Base-by-base conservation (phyloP, 2,329 filamentous ascomycete genomes). In the Aspergillus fructus region DNA sequence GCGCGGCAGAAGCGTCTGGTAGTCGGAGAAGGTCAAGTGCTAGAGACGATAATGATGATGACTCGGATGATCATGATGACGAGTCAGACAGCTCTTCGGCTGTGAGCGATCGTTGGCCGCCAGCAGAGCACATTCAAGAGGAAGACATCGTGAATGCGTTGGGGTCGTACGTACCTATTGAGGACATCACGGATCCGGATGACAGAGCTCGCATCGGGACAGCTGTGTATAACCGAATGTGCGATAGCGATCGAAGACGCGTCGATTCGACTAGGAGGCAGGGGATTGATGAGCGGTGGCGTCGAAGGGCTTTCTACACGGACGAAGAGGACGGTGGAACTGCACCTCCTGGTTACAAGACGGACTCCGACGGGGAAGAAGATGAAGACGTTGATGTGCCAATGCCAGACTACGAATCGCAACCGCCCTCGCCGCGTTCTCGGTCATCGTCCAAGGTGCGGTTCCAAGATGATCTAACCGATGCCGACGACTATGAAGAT, bases 301-400 rank as follows among this genome's bases (percentile, higher is more conserved):
- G 84, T 66, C 83, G 89, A 58, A 82, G 91, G 46, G 85, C 88
- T 40, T 96, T 94, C 66, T 96, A 94, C 66, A 83, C 91, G 0
- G 91, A 96, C 57, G 89, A 92, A 72, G 91, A 96, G 76, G 91
- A 96, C 71, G 91, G 91, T 2, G 83, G 84, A 9, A 70, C 74
- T n/a, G 79, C 84, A 2, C 89, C 89, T 0, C 78, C 83, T 6
- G 85, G 84, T 24, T 92, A 87, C 53, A 66, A 72, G 34, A 73
- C 72, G 41, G 74, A 77, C n/a, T 71, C 76, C 6, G 69, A 69
- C 49, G 69, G 72, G 30, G 65, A 74, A 42, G 68, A 71, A 69
- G 79, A 78, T 82, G 21, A 61, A 7, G 79, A 83, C 5, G 81
- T 84, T 1, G 68, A 71, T n/a, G 68, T 66, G 37, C 61, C 68